Evolutionary conservation across 2,329 filamentous ascomycete species (phyloP), one percentile per base, ranked within the genome.

Genomic region (Botryotinia narcissicola): DNA sequence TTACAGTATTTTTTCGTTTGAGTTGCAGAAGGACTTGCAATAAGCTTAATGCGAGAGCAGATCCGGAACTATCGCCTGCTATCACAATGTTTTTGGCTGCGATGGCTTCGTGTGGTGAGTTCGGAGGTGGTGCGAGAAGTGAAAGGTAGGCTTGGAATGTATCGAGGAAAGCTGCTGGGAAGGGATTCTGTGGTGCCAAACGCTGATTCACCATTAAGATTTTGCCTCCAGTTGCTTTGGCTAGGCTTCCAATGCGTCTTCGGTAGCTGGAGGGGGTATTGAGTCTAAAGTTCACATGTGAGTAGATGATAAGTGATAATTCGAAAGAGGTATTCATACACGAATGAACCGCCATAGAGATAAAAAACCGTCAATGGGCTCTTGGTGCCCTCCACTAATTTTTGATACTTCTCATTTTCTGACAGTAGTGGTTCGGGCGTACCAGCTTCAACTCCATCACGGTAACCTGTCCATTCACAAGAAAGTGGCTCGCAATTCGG

Each of bases 101-200:
- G 9, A 64, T 54, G 18, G 42, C 42, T 2, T n/a, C 7, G 10
- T 64, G 37, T 37, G 60, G 60, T 35, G 70, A 44, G 22, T 22
- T 32, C 1, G 42, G 59, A 14, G 51, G 16, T 29, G 59, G 59
- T 40, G 42, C 40, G 16, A 64, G 70, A 22, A 64, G 48, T 22
- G 59, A 71, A 20, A 64, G 32, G 37, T 71, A 71, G 10, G 37
- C 10, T 25, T 48, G 69, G 35, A 71, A 63, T 9, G 29, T 25
- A 51, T 71, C 69, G 32, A 71, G 37, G 18, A 71, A 40, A 40
- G 69, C 69, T 12, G 69, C n/a, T 16, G 69, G 69, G 59, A 71
- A 71, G 10, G 57, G 40, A 32, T 51, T 42, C 35, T 71, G 57
- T 18, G 69, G 69, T 42, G 57, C 42, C n/a, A 71, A 42, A 32